A percentile compares a stretch with the other conserved stretches of the same genome.
Conservation (phyloP, 2,329 filamentous ascomycete species). For the Biscogniauxia sp. region DNA sequence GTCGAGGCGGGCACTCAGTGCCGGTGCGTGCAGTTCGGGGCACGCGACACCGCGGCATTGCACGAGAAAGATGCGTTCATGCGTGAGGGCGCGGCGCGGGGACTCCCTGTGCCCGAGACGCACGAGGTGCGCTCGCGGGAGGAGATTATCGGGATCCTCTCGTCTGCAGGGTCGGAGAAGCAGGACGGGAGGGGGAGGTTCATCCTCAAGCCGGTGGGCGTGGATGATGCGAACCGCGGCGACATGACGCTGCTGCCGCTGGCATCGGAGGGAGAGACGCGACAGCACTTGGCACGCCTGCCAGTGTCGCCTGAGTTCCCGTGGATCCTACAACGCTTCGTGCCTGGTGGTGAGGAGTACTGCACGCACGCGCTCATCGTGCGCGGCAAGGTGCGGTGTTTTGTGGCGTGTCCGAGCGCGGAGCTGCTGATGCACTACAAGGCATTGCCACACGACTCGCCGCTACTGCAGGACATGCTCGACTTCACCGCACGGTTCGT, state of each 20-base stretch:
- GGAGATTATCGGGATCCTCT: conserved; percentile 53
- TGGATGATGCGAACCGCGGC: conserved; percentile 58
- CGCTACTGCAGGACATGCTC: conserved; percentile 59
- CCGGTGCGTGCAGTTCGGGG: conserved; percentile 62
- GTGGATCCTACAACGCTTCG: conserved; percentile 69
- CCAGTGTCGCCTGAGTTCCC: conserved; percentile 52
- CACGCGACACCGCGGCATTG: conserved; percentile 53
- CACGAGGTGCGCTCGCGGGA: conserved; percentile 51
- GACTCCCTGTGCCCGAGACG: conserved; percentile 52
- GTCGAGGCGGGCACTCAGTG: conserved; percentile 58
- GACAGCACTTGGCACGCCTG: conserved; percentile 52
- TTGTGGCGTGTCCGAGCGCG: conserved; percentile 63
- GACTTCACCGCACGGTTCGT: conserved; percentile 62
- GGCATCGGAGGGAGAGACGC: conserved; percentile 49
- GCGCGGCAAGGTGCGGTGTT: conserved; percentile 61
- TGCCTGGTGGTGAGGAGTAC: conserved; percentile 59
- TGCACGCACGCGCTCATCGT: conserved; percentile 70
- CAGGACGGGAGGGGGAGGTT: conserved; percentile 42
- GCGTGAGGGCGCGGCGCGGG: conserved; percentile 51
- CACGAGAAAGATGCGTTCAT: conserved; percentile 68
- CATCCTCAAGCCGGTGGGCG: conserved; percentile 64
- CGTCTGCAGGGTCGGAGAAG: conserved; percentile 1
- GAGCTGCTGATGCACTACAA: conserved; percentile 66
- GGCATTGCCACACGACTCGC: conserved; percentile 52
- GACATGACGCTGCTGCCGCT: conserved; percentile 66